Evolutionary conservation across 129 eudicot genomes (phyloP).

Genomic region (Apium graveolens): DNA sequence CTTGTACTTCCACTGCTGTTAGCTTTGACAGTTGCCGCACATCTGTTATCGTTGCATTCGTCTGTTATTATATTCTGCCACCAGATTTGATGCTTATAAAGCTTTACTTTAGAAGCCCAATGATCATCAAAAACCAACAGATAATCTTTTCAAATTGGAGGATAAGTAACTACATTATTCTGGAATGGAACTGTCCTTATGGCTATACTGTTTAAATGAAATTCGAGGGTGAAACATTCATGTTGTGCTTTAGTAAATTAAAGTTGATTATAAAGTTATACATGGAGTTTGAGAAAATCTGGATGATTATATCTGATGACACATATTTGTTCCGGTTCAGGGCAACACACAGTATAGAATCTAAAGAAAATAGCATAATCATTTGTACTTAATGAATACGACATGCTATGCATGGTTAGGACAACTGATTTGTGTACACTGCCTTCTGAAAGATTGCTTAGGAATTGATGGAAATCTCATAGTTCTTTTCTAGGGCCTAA

Average conservation of each 20-base stretch:
- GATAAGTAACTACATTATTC: background rate
- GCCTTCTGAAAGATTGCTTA: background rate
- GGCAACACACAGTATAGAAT: background rate
- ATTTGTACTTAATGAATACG: background rate
- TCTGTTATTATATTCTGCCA: background rate
- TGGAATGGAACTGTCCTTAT: background rate
- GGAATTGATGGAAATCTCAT: background rate
- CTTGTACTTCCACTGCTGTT: background rate
- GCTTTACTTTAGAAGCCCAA: background rate
- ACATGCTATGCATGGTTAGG: background rate
- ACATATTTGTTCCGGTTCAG: background rate
- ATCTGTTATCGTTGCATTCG: background rate
- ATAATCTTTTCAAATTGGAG: background rate
- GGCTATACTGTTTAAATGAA: background rate
- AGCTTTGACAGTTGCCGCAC: background rate
- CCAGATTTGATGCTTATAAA: background rate
- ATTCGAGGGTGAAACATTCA: background rate
- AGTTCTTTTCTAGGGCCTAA: background rate
- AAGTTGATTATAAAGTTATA: background rate
- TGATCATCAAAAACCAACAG: background rate
- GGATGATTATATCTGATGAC: background rate
- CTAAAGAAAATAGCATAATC: background rate
- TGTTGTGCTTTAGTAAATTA: background rate
- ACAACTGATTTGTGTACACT: background rate
- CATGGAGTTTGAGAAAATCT: background rate